phyloP scores from a whole-genome alignment of 2,329 filamentous ascomycete species.

The Lasiodiplodia citricola region DNA sequence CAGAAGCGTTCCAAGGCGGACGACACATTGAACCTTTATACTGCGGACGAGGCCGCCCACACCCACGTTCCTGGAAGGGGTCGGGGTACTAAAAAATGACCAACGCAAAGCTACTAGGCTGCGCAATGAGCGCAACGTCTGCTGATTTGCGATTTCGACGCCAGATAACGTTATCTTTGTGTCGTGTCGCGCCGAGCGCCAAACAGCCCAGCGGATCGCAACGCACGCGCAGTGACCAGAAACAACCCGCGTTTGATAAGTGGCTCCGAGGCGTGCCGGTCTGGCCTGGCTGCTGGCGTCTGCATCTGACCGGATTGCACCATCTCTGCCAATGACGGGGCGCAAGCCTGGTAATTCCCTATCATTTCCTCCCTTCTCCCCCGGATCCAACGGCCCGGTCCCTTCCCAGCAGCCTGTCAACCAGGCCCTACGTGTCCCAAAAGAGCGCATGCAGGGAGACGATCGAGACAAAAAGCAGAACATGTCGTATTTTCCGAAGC shows the following conservation, averaged over 20 bases:
- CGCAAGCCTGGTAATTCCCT: not conserved
- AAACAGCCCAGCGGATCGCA: slow-evolving; percentile 15
- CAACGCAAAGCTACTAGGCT: slow-evolving; percentile 11
- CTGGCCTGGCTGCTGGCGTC: slow-evolving; percentile 13
- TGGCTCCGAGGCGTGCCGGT: slow-evolving; percentile 8
- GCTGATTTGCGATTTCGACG: slow-evolving; percentile 24
- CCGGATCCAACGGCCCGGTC: slow-evolving; percentile 15
- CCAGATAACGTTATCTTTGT: slow-evolving; percentile 23
- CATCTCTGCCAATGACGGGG: slow-evolving; percentile 9
- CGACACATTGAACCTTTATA: slow-evolving; percentile 12
- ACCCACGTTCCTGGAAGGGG: slow-evolving; percentile 7
- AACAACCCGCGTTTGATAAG: slow-evolving; percentile 18
- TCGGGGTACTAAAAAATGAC: slow-evolving; percentile 5
- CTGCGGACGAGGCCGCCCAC: not conserved
- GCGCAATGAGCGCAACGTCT: slow-evolving; percentile 11
- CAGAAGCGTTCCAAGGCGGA: slow-evolving; percentile 13
- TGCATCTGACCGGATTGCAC: slow-evolving; percentile 17
- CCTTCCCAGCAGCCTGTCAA: slow-evolving; percentile 8
- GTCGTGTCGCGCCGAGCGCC: slow-evolving; percentile 21
- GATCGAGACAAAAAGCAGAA: not conserved
- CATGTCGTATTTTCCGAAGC: not conserved
- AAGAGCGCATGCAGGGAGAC: not conserved
- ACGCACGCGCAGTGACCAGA: slow-evolving; percentile 1
- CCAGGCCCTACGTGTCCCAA: not conserved
- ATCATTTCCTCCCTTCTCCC: slow-evolving; percentile 5